Percentiles rank a stretch among this genome's conserved stretches.
Evolutionary conservation across 1,284 basidiomycete genomes (phyloP).

Genomic region (Ceratobasidium sp.): DNA sequence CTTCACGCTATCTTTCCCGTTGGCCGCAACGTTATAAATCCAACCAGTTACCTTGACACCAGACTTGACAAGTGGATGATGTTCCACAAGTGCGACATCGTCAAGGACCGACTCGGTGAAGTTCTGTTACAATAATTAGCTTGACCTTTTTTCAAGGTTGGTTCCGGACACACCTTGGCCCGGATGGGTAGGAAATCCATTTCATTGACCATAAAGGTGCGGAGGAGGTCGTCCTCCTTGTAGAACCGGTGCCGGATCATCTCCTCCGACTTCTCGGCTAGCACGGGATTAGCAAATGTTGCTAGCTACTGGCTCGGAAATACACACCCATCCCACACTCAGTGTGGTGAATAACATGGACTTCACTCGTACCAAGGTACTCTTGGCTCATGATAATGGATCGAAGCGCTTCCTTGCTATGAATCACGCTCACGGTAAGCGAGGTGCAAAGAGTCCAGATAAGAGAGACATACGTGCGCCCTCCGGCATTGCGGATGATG

Average conservation of each 20-base stretch:
- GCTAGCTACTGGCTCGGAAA: background rate
- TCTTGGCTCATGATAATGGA: slow-evolving; percentile 72
- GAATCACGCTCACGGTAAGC: background rate
- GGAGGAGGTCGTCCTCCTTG: background rate
- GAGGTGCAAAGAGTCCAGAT: background rate
- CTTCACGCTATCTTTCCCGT: background rate
- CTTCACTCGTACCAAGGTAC: slow-evolving; percentile 67
- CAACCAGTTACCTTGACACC: background rate
- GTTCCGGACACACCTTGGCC: background rate
- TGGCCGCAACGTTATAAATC: background rate
- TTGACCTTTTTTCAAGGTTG: background rate
- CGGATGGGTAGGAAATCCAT: background rate
- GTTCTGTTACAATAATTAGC: background rate
- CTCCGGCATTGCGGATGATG: slow-evolving; percentile 72
- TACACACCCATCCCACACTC: slow-evolving; percentile 70
- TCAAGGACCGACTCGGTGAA: background rate
- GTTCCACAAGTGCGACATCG: background rate
- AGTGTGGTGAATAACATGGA: slow-evolving; percentile 70
- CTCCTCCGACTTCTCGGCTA: background rate
- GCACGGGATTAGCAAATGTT: background rate
- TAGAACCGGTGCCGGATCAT: background rate
- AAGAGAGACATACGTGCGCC: slow-evolving; percentile 56
- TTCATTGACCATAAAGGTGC: background rate
- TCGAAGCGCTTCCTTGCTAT: slow-evolving; percentile 65
- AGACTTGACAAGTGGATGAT: background rate